Base-by-base conservation (phyloP, 768 basidiomycete genomes). In the Phylloporus scabripes region DNA sequence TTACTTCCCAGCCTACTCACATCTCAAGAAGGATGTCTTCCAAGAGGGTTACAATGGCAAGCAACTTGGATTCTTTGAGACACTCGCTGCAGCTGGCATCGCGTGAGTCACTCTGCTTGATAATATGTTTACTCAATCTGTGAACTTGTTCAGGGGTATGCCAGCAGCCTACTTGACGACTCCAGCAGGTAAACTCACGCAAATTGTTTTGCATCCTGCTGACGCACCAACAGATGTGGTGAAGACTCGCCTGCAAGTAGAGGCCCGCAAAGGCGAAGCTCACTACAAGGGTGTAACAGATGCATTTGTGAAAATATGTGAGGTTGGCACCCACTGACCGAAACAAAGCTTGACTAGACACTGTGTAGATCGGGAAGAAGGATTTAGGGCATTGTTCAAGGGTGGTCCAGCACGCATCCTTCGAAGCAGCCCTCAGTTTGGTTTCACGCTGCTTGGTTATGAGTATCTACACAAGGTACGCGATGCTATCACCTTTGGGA, bases 21-120 rank as follows among this genome's bases (percentile, higher is more conserved):
- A 94, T 63, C 69, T 92, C 61, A 91, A 96, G 78, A 87, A 82
- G 66, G 95, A 99, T 67, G 56, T 98, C 21, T 99, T 98, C 76
- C 79, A 87, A 45, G 96, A 99, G 64, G 96, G 96, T 6, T 86
- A 91, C 69, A 89, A 96, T 57, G 93, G 92, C 50, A 98, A 98
- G 70, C 82, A 86, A 56, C 74, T 99, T 32, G 83, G 83, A 14
- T 96, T 97, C 73, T 64, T 90, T 31, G 95, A 99, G 72, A 90
- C 93, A 41, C 75, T 99, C 34, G 69, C 76, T 49, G 76, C 91
- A 42, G 92, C 92, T 39, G 90, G 80, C 3, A 78, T 87, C 31
- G 90, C 81, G 89, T 92, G 67, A 63, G 87, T 79, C 37, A 21
- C 29, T 38, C 52, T 53, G 48, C 31, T 46, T 9, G 41, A 55